A percentile compares a stretch with the other conserved stretches of the same genome.
phyloP scores from a whole-genome alignment of 345 rosid species.

The Populus tremula region DNA sequence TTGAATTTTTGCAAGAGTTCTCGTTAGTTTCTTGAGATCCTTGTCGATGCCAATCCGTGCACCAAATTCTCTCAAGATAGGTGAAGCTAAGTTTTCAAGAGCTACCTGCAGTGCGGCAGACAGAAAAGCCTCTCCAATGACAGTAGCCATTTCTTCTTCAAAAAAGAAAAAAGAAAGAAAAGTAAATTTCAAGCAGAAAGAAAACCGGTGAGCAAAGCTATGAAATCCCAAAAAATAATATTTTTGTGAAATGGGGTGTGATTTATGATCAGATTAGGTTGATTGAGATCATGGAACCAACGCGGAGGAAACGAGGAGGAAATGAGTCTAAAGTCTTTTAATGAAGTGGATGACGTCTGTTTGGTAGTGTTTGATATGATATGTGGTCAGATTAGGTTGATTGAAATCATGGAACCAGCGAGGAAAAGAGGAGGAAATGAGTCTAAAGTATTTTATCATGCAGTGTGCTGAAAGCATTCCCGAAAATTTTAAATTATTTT shows the following conservation, averaged over 20 bases:
- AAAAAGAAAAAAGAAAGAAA: not conserved
- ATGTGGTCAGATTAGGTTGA: too few relatives aligned
- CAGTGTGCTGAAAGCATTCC: too few relatives aligned
- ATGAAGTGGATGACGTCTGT: too few relatives aligned
- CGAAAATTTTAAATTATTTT: too few relatives aligned
- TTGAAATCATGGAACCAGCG: too few relatives aligned
- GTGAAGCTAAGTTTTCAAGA: slow-evolving; percentile 1
- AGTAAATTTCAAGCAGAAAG: too few relatives aligned
- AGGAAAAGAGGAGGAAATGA: too few relatives aligned
- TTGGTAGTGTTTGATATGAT: too few relatives aligned
- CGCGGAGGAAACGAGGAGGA: not conserved
- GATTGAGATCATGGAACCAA: not conserved
- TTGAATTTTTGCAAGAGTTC: slow-evolving; percentile 1
- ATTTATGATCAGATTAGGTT: too few relatives aligned
- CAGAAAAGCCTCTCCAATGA: slow-evolving; percentile 11
- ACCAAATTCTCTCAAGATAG: slow-evolving; percentile 9
- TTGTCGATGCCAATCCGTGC: not conserved
- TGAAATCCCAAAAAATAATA: too few relatives aligned
- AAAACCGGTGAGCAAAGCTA: too few relatives aligned
- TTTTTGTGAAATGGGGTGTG: not conserved
- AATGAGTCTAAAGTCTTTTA: not conserved
- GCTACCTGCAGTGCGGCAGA: slow-evolving; percentile 17
- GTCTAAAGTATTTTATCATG: too few relatives aligned
- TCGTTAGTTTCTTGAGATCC: slow-evolving; percentile 12
- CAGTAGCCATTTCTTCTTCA: not conserved